A percentile compares a stretch with the other conserved stretches of the same genome.
phyloP scores from a whole-genome alignment of 345 rosid species.

The Rhodamnia rubescens region DNA sequence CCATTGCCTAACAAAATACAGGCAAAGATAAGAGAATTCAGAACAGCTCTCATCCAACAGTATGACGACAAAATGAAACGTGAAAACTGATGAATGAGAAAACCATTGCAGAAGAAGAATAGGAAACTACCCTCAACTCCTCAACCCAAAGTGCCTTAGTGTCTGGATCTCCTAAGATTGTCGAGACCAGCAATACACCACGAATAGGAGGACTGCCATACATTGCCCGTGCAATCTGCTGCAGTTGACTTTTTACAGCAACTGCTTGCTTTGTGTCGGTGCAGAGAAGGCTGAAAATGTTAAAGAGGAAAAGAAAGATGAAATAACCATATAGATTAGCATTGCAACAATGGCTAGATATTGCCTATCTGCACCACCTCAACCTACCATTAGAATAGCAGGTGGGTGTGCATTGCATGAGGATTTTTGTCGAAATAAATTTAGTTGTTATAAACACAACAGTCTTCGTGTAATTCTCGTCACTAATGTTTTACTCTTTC shows the following conservation, averaged over 20 bases:
- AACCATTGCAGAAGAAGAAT: neutral
- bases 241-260: constrained; percentile 87
- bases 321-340: neutral
- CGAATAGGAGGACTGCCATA: constrained; percentile 94
- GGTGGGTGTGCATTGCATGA: neutral
- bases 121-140: constrained; percentile 77
- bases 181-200: constrained; percentile 79
- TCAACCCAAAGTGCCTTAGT: constrained; percentile 76
- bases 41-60: neutral
- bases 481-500: neutral
- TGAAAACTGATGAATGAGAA: neutral
- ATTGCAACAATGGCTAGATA: neutral
- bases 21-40: neutral
- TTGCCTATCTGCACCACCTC: neutral
- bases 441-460: neutral
- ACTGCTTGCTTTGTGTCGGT: constrained; percentile 69
- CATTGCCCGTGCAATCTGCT: constrained; percentile 94
- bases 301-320: neutral
- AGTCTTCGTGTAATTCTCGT: neutral
- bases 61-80: neutral
- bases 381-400: neutral
- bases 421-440: neutral
- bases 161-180: constrained; percentile 65
- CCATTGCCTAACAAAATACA: constrained; percentile 49
- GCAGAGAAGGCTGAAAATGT: constrained; percentile 55